Evolutionary conservation across 805 yeast genomes (phyloP).

Genomic region (Teunomyces aglyptinius): DNA sequence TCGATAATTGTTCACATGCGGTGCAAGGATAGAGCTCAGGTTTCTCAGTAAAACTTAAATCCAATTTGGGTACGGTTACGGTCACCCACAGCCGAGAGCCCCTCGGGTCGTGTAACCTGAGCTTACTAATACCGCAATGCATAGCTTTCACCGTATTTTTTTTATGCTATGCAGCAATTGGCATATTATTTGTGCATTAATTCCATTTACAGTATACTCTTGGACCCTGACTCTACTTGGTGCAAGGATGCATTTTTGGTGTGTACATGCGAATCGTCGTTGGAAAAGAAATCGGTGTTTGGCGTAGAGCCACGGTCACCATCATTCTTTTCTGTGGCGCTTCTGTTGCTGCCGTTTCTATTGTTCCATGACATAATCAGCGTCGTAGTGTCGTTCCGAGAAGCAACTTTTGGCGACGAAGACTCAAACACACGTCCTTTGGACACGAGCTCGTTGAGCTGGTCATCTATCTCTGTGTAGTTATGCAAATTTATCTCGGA

Average conservation of each 20-base stretch:
- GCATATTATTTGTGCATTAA: background rate
- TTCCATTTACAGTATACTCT: background rate
- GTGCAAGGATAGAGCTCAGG: too few relatives aligned
- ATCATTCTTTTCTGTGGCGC: slow-evolving; percentile 1
- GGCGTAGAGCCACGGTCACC: slow-evolving; percentile 24
- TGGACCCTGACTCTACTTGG: background rate
- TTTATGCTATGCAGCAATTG: too few relatives aligned
- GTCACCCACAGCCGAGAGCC: too few relatives aligned
- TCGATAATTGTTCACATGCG: too few relatives aligned
- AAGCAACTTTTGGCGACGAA: slow-evolving; percentile 34
- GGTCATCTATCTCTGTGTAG: slow-evolving; percentile 19
- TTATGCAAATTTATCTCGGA: slow-evolving; percentile 10
- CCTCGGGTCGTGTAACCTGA: too few relatives aligned
- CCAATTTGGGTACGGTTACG: too few relatives aligned
- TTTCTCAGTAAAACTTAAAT: too few relatives aligned
- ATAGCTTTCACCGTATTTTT: too few relatives aligned
- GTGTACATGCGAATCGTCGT: slow-evolving; percentile 15
- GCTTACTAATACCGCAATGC: too few relatives aligned
- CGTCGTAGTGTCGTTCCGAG: slow-evolving; percentile 35
- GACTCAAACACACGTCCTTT: slow-evolving; percentile 13
- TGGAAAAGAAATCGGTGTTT: slow-evolving; percentile 23
- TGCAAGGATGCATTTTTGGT: background rate
- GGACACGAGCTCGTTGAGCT: slow-evolving; percentile 18
- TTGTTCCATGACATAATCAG: slow-evolving; percentile 27
- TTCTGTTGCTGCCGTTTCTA: slow-evolving; percentile 1